Conservation (phyloP, 495 filamentous ascomycete genomes). For the Neurospora discreta region DNA sequence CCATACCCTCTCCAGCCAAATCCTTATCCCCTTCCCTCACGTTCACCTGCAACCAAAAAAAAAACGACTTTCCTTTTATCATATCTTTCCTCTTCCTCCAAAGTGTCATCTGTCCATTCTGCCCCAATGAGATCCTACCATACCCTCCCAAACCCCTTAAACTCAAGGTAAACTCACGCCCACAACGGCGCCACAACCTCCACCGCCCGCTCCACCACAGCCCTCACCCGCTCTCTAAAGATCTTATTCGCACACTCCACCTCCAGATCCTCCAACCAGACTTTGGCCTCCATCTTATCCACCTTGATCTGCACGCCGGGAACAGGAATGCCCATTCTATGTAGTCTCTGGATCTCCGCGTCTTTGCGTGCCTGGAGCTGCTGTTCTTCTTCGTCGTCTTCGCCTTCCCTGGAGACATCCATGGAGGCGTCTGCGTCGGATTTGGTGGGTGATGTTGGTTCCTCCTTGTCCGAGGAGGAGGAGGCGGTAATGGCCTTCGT, state of each 20-base stretch:
- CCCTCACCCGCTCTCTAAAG: slow-evolving; percentile 67
- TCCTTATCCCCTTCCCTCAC: background rate
- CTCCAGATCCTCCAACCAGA: slow-evolving; percentile 85
- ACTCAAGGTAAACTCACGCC: slow-evolving; percentile 15
- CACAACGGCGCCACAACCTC: slow-evolving; percentile 76
- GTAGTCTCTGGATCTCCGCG: slow-evolving; percentile 51
- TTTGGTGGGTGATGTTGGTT: slow-evolving; percentile 9
- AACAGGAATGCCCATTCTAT: slow-evolving; percentile 71
- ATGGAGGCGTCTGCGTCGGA: slow-evolving; percentile 28
- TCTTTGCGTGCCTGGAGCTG: slow-evolving; percentile 30
- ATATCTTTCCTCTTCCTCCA: background rate
- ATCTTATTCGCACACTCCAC: slow-evolving; percentile 72
- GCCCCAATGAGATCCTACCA: too few relatives aligned
- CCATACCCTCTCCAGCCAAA: background rate
- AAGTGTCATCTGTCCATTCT: background rate
- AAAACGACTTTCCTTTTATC: background rate
- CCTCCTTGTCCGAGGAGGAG: background rate
- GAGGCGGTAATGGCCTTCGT: slow-evolving; percentile 9
- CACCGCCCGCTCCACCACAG: slow-evolving; percentile 84
- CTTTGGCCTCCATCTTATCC: slow-evolving; percentile 74
- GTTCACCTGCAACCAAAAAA: too few relatives aligned
- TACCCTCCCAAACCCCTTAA: too few relatives aligned
- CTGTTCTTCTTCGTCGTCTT: slow-evolving; percentile 25
- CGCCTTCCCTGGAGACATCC: slow-evolving; percentile 28
- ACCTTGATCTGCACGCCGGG: slow-evolving; percentile 81